Evolutionary conservation across 495 filamentous ascomycete species (phyloP).

Genomic region (Penicillium paxilli): DNA sequence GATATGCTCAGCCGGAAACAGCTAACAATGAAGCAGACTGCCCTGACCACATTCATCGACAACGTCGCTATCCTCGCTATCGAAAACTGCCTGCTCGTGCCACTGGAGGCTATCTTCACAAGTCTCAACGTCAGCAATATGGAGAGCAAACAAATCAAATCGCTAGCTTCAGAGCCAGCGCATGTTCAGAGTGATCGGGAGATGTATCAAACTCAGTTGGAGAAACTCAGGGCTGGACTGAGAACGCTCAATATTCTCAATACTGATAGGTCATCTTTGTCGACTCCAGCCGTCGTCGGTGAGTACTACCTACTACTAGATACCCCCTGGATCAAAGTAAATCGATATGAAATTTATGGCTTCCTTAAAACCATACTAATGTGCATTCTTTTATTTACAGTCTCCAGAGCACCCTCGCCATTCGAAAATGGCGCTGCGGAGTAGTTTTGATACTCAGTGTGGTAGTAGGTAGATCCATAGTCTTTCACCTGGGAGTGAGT

Average conservation of each 20-base stretch:
- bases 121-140: constrained; percentile 29
- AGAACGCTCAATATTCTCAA: constrained; percentile 1
- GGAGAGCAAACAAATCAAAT: constrained; percentile 21
- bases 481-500: too few relatives aligned
- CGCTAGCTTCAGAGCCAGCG: constrained; percentile 18
- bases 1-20: constrained; percentile 38
- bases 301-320: background rate
- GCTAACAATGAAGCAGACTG: constrained; percentile 32
- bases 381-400: background rate
- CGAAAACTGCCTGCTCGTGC: constrained; percentile 55
- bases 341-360: too few relatives aligned
- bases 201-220: constrained; percentile 11
- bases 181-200: constrained; percentile 7
- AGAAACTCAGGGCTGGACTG: constrained; percentile 11
- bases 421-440: too few relatives aligned
- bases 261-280: background rate
- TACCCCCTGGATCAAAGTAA: too few relatives aligned
- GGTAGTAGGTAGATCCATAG: too few relatives aligned
- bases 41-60: constrained; percentile 60
- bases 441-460: too few relatives aligned
- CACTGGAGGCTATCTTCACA: constrained; percentile 28
- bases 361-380: background rate
- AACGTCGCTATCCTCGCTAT: constrained; percentile 59
- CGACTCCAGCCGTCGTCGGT: background rate
- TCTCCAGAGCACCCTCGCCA: background rate